Base-by-base conservation (phyloP, 768 basidiomycete genomes). In the Daedaleopsis sinensis region DNA sequence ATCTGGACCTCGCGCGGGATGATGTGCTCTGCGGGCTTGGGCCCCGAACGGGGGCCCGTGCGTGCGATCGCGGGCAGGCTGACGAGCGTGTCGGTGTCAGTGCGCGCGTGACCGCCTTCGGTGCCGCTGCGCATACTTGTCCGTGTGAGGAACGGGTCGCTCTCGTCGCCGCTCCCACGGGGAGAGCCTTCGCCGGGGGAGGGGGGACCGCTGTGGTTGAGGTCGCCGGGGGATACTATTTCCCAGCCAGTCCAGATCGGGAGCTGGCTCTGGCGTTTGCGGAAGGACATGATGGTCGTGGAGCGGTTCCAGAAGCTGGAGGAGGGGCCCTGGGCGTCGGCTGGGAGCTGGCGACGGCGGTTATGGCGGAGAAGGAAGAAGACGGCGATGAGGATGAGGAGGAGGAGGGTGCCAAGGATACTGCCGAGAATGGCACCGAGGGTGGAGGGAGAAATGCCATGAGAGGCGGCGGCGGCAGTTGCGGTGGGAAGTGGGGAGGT, bases 151-250 rank as follows among this genome's bases (percentile, higher is more conserved):
- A 90, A 88, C 0, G 89, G 78, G 67, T 89, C 88, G 3, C 73
- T 77, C 70, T 90, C 89, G 68, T 89, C 88, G 7, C 89, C 89
- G 52, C 87, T 90, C 35, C 81, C 80, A 11, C 88, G 79, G 1
- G 89, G 87, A 24, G 85, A 85, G 37, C 88, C 87, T 72, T 89
- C 85, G n/a, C 86, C 88, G 12, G 79, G 72, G 1, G 62, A 62
- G 13, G 52, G 55, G 3, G 48, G 56, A 10, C 57, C 62, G 36
- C 24, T 39, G n/a, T 52, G 54, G 7, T 56, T 13, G 35, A 36
- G 37, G 46, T 66, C 68, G 7, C 59, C 67, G 5, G 70, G 52
- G 72, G 70, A 51, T 63, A 76, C 55, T 68, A 74, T 66, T 48
- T 72, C 67, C 71, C 71, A 73, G 6, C 70, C 72, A 1, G 72